Percentiles rank a stretch among this genome's conserved stretches.
These are phyloP conservation scores for Daphne laureola DNA, from an alignment of 441 rosid genomes.

Conservation along the genomic window DNA sequence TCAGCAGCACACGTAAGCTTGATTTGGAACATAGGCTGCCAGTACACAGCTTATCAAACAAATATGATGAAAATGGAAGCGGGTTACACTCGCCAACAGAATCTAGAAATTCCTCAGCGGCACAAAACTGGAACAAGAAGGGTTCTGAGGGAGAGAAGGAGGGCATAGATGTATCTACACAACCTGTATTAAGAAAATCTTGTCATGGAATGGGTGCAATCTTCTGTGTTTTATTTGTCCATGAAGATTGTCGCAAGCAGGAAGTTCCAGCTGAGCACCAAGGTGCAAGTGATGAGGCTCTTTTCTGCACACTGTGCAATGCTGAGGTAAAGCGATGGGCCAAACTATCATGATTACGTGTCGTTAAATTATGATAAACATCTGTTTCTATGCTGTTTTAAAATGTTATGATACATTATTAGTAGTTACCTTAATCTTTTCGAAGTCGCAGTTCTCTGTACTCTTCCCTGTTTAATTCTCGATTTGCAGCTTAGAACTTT, in stretches of 20 bases:
- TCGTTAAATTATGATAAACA: neutral
- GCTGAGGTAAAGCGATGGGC: constrained; percentile 41
- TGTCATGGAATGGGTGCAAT: constrained; percentile 31
- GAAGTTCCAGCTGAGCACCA: constrained; percentile 34
- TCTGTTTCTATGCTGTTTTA: no score
- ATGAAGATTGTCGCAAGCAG: constrained; percentile 58
- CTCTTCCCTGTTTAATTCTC: no score
- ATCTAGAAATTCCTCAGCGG: constrained; percentile 60
- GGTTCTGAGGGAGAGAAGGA: constrained; percentile 52
- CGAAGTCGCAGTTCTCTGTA: no score
- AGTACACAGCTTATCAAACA: constrained; percentile 33
- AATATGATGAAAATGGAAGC: constrained; percentile 55
- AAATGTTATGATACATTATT: no score
- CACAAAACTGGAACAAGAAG: constrained; percentile 58
- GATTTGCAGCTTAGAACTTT: no score
- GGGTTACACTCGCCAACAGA: constrained; percentile 57
- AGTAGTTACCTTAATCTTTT: no score
- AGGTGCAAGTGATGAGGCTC: constrained; percentile 51
- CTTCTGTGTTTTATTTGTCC: constrained; percentile 48
- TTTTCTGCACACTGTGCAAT: constrained; percentile 63
- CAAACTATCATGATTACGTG: neutral
- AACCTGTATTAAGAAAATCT: constrained; percentile 23
- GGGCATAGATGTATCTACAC: constrained; percentile 23
- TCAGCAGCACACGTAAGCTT: constrained; percentile 24
- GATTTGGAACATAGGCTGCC: constrained; percentile 28